Percentiles rank a stretch among this genome's conserved stretches.
These are phyloP conservation scores for Dendrostoma leiphaemia DNA, from an alignment of 2,329 filamentous ascomycete genomes.

Conservation along the genomic window DNA sequence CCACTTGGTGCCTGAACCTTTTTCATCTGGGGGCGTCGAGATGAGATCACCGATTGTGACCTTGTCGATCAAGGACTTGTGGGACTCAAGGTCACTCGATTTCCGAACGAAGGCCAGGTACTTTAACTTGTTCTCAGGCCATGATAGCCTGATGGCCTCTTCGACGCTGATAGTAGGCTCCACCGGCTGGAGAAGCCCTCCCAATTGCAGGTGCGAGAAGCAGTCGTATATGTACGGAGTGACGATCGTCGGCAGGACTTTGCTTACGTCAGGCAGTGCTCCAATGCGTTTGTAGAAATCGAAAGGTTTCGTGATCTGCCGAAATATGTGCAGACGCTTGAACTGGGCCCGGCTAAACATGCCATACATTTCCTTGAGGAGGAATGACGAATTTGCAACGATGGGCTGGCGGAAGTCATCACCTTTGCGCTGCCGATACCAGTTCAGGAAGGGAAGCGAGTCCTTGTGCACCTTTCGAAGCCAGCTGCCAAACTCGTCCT, in stretches of 20 bases:
- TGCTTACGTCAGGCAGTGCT: background rate
- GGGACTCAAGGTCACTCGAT: constrained; percentile 6
- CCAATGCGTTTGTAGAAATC: constrained; percentile 4
- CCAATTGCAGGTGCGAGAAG: constrained; percentile 64
- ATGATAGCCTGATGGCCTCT: constrained; percentile 20
- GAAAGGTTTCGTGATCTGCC: constrained; percentile 37
- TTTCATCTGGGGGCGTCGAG: constrained; percentile 42
- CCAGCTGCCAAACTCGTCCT: constrained; percentile 56
- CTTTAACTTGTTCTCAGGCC: background rate
- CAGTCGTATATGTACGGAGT: constrained; percentile 66
- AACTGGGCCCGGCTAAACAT: constrained; percentile 34
- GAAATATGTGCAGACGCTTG: constrained; percentile 48
- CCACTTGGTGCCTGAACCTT: constrained; percentile 55
- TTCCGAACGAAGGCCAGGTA: background rate
- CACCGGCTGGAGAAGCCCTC: constrained; percentile 43
- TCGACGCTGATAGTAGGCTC: constrained; percentile 26
- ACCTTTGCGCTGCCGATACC: constrained; percentile 48
- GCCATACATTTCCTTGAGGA: constrained; percentile 63
- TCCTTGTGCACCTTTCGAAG: constrained; percentile 42
- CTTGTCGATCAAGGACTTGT: constrained; percentile 22
- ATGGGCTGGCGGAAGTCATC: constrained; percentile 64
- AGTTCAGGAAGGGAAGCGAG: constrained; percentile 44
- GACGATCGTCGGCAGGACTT: constrained; percentile 54
- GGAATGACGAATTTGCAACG: constrained; percentile 57
- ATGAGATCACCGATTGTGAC: constrained; percentile 48